A percentile compares a stretch with the other conserved stretches of the same genome.
These are phyloP conservation scores for Nepenthes gracilis DNA, from an alignment of 148 eudicot species.

Conservation along the genomic window DNA sequence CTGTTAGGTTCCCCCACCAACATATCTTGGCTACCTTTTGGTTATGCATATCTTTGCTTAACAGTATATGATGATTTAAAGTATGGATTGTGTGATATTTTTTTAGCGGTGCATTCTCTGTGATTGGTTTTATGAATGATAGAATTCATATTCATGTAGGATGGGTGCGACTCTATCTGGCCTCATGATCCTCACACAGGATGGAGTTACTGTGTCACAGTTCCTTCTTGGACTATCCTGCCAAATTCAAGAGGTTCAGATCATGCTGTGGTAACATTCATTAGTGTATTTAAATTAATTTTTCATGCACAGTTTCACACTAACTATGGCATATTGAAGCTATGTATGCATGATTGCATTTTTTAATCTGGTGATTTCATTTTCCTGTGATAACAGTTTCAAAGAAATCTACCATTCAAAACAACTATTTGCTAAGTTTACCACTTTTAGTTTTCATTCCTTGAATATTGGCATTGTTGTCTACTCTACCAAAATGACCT, in stretches of 20 bases:
- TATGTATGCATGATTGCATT: constrained; percentile 1
- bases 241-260: constrained; percentile 57
- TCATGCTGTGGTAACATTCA: constrained; percentile 57
- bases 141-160: constrained; percentile 27
- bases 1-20: no score
- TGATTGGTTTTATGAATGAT: not conserved
- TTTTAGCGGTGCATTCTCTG: not conserved
- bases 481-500: not conserved
- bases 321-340: not conserved
- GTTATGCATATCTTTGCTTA: not conserved
- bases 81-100: not conserved
- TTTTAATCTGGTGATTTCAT: not conserved
- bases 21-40: not conserved
- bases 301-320: not conserved
- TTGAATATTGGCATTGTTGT: not conserved
- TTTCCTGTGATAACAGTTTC: not conserved
- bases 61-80: not conserved
- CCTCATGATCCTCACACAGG: constrained; percentile 78
- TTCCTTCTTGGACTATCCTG: constrained; percentile 81
- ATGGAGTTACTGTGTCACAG: constrained; percentile 93
- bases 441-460: no score
- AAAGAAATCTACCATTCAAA: not conserved
- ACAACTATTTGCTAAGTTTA: not conserved
- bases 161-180: constrained; percentile 77
- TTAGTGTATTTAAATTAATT: constrained; percentile 4